phyloP scores from a whole-genome alignment of 306 rosid species.

The Pyrus betulifolia region DNA sequence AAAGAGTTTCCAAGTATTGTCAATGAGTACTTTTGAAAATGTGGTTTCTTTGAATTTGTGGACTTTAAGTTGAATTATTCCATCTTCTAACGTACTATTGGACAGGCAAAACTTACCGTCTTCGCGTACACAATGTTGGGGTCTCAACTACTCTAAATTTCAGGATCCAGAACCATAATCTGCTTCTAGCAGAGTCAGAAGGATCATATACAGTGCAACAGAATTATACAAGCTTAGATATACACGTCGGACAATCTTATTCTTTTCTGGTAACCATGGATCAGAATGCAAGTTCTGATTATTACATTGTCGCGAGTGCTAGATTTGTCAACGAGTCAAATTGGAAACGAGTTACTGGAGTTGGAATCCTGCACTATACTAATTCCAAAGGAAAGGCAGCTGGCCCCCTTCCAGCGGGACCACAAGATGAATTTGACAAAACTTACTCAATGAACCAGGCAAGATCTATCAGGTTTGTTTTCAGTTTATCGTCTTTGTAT shows the following conservation, averaged over 20 bases:
- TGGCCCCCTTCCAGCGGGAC: constrained; percentile 74
- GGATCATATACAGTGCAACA: constrained; percentile 95
- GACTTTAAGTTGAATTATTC: neutral
- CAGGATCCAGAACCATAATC: constrained; percentile 87
- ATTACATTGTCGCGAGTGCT: constrained; percentile 92
- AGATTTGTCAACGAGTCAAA: constrained; percentile 77
- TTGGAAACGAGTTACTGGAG: constrained; percentile 91
- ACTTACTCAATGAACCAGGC: constrained; percentile 99
- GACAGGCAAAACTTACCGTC: constrained; percentile 81
- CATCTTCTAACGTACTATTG: constrained; percentile 7
- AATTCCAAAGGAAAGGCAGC: constrained; percentile 92
- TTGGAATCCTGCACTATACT: constrained; percentile 73
- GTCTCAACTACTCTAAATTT: constrained; percentile 86
- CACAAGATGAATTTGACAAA: constrained; percentile 79
- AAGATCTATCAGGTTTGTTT: constrained; percentile 80
- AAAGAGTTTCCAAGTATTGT: neutral
- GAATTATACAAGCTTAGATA: constrained; percentile 87
- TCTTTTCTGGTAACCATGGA: constrained; percentile 80
- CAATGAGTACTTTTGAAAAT: neutral
- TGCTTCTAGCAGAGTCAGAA: constrained; percentile 87
- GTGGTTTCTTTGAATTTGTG: neutral
- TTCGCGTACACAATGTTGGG: constrained; percentile 92
- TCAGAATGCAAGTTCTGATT: constrained; percentile 91
- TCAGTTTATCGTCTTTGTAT: neutral
- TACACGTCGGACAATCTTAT: constrained; percentile 95